Percentiles rank a stretch among this genome's conserved stretches.
phyloP scores from a whole-genome alignment of 805 yeast species.

The Kodamaea neixiangensis region DNA sequence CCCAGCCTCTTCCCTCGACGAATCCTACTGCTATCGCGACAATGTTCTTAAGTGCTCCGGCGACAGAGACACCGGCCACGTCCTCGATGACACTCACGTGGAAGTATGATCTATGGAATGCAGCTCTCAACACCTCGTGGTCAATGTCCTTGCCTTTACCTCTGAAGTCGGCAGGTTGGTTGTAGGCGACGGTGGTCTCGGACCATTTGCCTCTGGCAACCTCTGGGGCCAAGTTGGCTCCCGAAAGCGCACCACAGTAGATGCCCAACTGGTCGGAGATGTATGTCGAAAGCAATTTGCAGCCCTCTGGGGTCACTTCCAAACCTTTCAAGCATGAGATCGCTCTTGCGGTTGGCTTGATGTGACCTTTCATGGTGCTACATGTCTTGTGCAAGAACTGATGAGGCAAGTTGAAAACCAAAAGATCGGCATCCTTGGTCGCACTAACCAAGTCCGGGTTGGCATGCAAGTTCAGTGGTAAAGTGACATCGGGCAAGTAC shows the following conservation, averaged over 20 bases:
- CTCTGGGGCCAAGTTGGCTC: slow-evolving; percentile 50
- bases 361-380: slow-evolving; percentile 40
- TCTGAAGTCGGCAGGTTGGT: slow-evolving; percentile 37
- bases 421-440: slow-evolving; percentile 43
- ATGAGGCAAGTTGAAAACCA: slow-evolving; percentile 49
- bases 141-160: slow-evolving; percentile 46
- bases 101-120: slow-evolving; percentile 49
- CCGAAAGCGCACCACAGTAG: slow-evolving; percentile 47
- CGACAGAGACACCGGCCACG: slow-evolving; percentile 48
- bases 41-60: slow-evolving; percentile 49
- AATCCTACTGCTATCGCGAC: slow-evolving; percentile 50
- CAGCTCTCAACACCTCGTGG: slow-evolving; percentile 39
- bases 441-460: slow-evolving; percentile 40
- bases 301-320: slow-evolving; percentile 45
- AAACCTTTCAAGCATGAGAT: slow-evolving; percentile 49
- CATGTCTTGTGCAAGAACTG: slow-evolving; percentile 45
- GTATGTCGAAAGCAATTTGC: slow-evolving; percentile 45
- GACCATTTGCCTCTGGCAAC: slow-evolving; percentile 50
- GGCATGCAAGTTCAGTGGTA: slow-evolving; percentile 44
- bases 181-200: slow-evolving; percentile 48
- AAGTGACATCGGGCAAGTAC: slow-evolving; percentile 44
- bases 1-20: slow-evolving; percentile 51
- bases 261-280: slow-evolving; percentile 46
- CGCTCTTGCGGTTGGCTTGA: slow-evolving; percentile 41
- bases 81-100: slow-evolving; percentile 48